Percentiles rank a stretch among this genome's conserved stretches.
These are phyloP conservation scores for Monascus purpureus DNA, from an alignment of 495 filamentous ascomycete species.

Conservation along the genomic window DNA sequence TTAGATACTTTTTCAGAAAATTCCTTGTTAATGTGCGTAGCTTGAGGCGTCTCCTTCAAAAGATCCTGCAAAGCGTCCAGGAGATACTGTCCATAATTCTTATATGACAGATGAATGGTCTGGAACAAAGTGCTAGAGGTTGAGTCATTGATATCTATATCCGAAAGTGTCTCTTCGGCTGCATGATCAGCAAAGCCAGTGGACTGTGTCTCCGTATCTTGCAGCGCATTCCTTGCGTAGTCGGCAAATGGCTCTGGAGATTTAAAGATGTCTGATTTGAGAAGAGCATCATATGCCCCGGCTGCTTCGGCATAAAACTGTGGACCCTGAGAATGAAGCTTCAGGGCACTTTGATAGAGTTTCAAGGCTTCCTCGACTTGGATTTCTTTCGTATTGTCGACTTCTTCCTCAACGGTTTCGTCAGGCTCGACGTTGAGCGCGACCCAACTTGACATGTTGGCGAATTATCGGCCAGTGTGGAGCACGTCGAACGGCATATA, in stretches of 20 bases:
- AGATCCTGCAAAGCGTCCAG: slow-evolving; percentile 54
- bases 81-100: slow-evolving; percentile 84
- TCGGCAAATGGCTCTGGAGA: slow-evolving; percentile 76
- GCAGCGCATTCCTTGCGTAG: slow-evolving; percentile 49
- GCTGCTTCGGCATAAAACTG: slow-evolving; percentile 58
- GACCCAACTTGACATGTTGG: slow-evolving; percentile 44
- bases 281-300: slow-evolving; percentile 71
- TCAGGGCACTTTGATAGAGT: slow-evolving; percentile 83
- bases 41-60: slow-evolving; percentile 12
- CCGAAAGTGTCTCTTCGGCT: slow-evolving; percentile 27
- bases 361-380: slow-evolving; percentile 97
- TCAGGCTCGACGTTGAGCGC: slow-evolving; percentile 90
- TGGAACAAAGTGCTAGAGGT: slow-evolving; percentile 72
- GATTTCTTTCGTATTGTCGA: slow-evolving; percentile 90
- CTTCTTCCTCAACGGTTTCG: slow-evolving; percentile 74
- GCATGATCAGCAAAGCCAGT: slow-evolving; percentile 28
- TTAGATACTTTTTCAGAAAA: slow-evolving; percentile 15
- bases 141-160: slow-evolving; percentile 40
- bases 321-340: slow-evolving; percentile 80
- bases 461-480: slow-evolving; percentile 9
- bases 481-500: slow-evolving; percentile 1
- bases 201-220: slow-evolving; percentile 35
- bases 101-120: slow-evolving; percentile 82
- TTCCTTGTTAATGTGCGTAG: slow-evolving; percentile 22
- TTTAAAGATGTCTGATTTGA: slow-evolving; percentile 85